Evolutionary conservation across 768 basidiomycete genomes (phyloP).

Genomic region (Megacollybia marginata): DNA sequence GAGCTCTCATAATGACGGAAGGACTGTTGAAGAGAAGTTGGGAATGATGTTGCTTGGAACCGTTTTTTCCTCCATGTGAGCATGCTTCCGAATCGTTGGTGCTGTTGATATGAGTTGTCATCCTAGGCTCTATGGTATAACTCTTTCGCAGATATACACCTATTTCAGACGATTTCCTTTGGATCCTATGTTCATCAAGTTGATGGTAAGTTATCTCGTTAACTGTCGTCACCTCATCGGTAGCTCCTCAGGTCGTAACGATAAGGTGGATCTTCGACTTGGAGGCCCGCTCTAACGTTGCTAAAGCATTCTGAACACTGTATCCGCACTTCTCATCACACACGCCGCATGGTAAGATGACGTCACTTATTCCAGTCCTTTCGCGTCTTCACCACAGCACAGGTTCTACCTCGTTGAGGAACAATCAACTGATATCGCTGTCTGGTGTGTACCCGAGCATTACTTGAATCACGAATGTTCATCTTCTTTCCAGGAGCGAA

Average conservation of each 20-base stretch:
- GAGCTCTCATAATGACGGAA: no score
- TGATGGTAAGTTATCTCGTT: constrained; percentile 13
- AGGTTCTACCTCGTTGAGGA: constrained; percentile 21
- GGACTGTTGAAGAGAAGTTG: constrained; percentile 1
- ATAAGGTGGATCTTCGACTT: constrained; percentile 14
- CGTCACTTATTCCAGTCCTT: neutral
- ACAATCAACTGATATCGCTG: constrained; percentile 9
- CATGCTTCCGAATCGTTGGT: neutral
- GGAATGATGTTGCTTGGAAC: constrained; percentile 28
- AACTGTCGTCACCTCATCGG: neutral
- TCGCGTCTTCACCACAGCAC: neutral
- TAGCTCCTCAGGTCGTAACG: constrained; percentile 10
- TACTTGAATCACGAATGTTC: neutral
- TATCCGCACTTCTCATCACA: constrained; percentile 20
- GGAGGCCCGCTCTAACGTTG: neutral
- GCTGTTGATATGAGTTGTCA: neutral
- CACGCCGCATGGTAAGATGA: constrained; percentile 23
- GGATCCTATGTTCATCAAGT: constrained; percentile 19
- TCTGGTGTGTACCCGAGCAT: constrained; percentile 17
- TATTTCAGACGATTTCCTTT: constrained; percentile 23
- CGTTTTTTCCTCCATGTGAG: constrained; percentile 24
- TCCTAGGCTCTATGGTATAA: constrained; percentile 22
- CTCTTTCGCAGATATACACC: constrained; percentile 24
- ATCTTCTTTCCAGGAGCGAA: constrained; percentile 18
- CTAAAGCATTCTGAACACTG: constrained; percentile 19